phyloP scores from a whole-genome alignment of 2,329 filamentous ascomycete genomes.

The Calcarisporium arbuscula region DNA sequence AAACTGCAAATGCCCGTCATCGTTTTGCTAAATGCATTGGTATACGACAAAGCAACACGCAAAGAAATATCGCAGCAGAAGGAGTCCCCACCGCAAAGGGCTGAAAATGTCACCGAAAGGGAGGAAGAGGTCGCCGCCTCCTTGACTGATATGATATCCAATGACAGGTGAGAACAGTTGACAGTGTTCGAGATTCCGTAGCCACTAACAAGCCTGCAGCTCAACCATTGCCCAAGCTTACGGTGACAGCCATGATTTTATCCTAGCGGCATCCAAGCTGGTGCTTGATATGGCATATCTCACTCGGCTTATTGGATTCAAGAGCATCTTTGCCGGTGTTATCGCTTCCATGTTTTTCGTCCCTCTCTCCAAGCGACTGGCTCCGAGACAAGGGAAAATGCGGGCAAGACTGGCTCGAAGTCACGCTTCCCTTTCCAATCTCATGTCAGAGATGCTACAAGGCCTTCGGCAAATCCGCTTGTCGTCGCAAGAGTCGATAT shows the following conservation, averaged over 20 bases:
- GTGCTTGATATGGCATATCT: conserved; percentile 8
- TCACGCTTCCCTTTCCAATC: conserved; percentile 3
- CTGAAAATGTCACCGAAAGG: too few species aligned
- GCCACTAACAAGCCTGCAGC: neutral
- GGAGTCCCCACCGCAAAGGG: too few species aligned
- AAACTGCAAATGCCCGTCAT: conserved; percentile 3
- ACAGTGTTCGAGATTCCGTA: neutral
- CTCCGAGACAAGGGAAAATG: conserved; percentile 2
- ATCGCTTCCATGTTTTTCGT: conserved; percentile 4
- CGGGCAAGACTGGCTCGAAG: conserved; percentile 1
- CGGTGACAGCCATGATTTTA: conserved; percentile 4
- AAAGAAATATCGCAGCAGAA: too few species aligned
- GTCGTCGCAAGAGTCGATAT: conserved; percentile 7
- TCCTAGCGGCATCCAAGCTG: conserved; percentile 4
- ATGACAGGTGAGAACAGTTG: neutral
- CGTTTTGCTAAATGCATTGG: conserved; percentile 5
- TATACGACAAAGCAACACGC: conserved; percentile 7
- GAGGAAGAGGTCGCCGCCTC: too few species aligned
- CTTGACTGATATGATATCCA: neutral
- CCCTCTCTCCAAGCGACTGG: conserved; percentile 6
- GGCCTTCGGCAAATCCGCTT: conserved; percentile 9
- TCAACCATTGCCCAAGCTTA: neutral
- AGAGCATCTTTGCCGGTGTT: conserved; percentile 4
- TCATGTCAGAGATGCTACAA: conserved; percentile 6
- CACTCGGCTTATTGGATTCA: conserved; percentile 5